phyloP scores from a whole-genome alignment of 2,329 filamentous ascomycete species.

The Beauveria australis region DNA sequence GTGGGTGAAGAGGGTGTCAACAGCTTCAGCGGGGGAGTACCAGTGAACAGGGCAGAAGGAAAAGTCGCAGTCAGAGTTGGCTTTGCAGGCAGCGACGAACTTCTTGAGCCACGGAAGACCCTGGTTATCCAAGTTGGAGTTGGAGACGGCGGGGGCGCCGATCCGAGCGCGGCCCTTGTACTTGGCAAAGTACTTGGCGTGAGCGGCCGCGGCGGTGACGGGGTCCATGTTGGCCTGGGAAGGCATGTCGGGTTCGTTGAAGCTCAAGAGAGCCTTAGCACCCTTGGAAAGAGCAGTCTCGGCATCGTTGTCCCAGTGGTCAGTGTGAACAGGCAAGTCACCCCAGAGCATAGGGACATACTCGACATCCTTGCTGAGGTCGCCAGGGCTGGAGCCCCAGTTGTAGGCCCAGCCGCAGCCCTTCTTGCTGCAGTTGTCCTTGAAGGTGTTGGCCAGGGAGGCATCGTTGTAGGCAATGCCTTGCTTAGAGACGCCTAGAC shows the following conservation, averaged over 20 bases:
- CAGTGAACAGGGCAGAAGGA: conserved; percentile 58
- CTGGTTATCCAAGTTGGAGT: conserved; percentile 40
- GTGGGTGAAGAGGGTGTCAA: conserved; percentile 46
- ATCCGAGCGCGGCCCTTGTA: conserved; percentile 46
- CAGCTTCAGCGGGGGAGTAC: conserved; percentile 45
- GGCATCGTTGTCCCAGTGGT: conserved; percentile 43
- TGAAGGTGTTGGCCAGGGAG: conserved; percentile 43
- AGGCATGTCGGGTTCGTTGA: conserved; percentile 63
- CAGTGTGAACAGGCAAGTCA: conserved; percentile 32
- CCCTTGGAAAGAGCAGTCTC: conserved; percentile 44
- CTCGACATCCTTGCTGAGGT: conserved; percentile 36
- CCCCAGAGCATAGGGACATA: conserved; percentile 65
- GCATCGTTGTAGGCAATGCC: conserved; percentile 61
- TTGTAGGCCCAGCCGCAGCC: conserved; percentile 56
- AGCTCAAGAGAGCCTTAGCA: conserved; percentile 50
- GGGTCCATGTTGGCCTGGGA: conserved; percentile 52
- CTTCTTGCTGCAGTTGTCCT: conserved; percentile 23
- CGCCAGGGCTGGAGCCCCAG: conserved; percentile 47
- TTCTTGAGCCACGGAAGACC: conserved; percentile 49
- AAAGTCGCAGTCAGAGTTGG: conserved; percentile 36
- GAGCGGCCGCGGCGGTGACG: conserved; percentile 41
- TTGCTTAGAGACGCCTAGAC: conserved; percentile 39
- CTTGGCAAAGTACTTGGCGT: conserved; percentile 47
- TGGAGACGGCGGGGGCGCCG: conserved; percentile 53
- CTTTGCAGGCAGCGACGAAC: conserved; percentile 44